phyloP scores from a whole-genome alignment of 176 grass and related monocot species.

The Zea mays region DNA sequence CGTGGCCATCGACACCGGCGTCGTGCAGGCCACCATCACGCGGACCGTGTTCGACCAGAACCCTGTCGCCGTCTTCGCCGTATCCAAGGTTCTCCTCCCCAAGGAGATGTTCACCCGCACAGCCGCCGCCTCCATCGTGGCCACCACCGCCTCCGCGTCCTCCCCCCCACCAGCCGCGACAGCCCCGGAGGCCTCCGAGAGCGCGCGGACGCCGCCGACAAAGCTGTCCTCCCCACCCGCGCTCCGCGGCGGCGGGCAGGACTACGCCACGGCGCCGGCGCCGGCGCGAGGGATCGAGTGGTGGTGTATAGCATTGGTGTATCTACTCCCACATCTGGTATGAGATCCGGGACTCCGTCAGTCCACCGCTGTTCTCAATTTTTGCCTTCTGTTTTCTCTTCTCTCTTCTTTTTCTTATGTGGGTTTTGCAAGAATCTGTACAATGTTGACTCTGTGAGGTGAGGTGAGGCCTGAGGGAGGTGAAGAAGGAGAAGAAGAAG shows the following conservation, averaged over 20 bases:
- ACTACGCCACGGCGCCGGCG: slow-evolving; percentile 23
- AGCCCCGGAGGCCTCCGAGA: slow-evolving; percentile 29
- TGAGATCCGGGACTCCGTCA: slow-evolving; percentile 38
- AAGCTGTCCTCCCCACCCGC: slow-evolving; percentile 58
- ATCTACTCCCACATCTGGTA: slow-evolving; percentile 34
- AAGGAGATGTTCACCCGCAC: slow-evolving; percentile 72
- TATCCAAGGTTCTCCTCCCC: slow-evolving; percentile 79
- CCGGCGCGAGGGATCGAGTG: not conserved
- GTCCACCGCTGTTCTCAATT: slow-evolving; percentile 38
- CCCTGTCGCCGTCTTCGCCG: slow-evolving; percentile 84
- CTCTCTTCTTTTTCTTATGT: not conserved
- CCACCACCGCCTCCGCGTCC: not conserved
- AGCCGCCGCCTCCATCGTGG: not conserved
- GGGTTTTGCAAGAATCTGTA: slow-evolving; percentile 21
- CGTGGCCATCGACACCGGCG: slow-evolving; percentile 84
- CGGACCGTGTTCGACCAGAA: slow-evolving; percentile 89
- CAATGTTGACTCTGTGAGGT: not conserved
- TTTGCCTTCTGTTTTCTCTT: slow-evolving; percentile 10
- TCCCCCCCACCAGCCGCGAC: slow-evolving; percentile 15
- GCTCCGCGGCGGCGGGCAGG: slow-evolving; percentile 27
- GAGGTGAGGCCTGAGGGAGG: no score
- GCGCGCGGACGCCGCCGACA: slow-evolving; percentile 44
- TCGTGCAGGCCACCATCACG: slow-evolving; percentile 84
- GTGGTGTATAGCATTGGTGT: slow-evolving; percentile 54
- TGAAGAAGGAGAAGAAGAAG: not conserved